Evolutionary conservation across 805 yeast species (phyloP).

Genomic region (Monosporozyma aquatica): DNA sequence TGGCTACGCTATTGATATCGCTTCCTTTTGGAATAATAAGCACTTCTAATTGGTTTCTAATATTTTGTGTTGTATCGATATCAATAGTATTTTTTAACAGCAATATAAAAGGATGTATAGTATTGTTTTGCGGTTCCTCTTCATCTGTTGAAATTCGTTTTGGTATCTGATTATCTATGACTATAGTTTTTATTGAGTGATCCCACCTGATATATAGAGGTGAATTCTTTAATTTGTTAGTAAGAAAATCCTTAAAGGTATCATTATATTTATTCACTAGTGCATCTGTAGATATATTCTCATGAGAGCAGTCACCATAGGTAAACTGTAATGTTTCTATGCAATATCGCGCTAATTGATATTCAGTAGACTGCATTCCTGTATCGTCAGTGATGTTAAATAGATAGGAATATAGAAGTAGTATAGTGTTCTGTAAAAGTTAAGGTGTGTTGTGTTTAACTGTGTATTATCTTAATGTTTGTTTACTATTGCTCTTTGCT

Average conservation of each 20-base stretch:
- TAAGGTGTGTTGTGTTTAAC: too few relatives aligned
- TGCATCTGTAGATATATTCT: neutral
- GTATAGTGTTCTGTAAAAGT: too few relatives aligned
- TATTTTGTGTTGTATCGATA: neutral
- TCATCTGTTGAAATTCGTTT: neutral
- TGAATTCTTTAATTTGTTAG: neutral
- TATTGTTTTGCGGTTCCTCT: neutral
- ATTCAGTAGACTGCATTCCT: neutral
- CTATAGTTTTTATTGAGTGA: neutral
- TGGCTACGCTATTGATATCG: slow-evolving; percentile 43
- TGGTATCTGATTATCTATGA: neutral
- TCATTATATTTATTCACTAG: neutral
- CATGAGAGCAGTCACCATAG: neutral
- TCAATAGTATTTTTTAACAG: neutral
- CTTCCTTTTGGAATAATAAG: slow-evolving; percentile 28
- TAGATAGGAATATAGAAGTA: too few relatives aligned
- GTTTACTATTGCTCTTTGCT: neutral
- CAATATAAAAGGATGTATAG: neutral
- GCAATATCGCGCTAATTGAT: neutral
- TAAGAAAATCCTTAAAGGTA: neutral
- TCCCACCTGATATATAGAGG: neutral
- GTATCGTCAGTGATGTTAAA: neutral
- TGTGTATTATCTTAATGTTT: too few relatives aligned
- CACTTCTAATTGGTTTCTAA: slow-evolving; percentile 27
- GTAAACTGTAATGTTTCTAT: neutral